phyloP scores from a whole-genome alignment of 257 asterid species.

The Petrea volubilis region DNA sequence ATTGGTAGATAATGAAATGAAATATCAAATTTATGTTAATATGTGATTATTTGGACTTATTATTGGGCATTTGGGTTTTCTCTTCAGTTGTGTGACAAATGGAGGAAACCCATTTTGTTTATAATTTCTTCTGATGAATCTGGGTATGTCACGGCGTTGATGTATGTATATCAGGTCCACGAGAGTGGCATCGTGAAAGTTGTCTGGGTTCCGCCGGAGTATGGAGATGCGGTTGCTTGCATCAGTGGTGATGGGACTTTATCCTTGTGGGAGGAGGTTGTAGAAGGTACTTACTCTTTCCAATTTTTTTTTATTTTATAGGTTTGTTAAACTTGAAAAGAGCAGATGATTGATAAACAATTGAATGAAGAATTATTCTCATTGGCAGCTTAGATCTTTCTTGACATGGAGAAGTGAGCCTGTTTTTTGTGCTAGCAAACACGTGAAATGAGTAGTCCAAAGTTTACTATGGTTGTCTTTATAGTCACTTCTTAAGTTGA shows the following conservation, averaged over 20 bases:
- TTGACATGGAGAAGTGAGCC: not conserved
- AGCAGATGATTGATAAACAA: not conserved
- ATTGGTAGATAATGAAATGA: not conserved
- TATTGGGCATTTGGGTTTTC: not conserved
- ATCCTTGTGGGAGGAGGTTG: constrained; percentile 59
- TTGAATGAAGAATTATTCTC: not conserved
- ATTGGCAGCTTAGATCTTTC: not conserved
- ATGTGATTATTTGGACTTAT: not conserved
- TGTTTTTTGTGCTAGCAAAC: not conserved
- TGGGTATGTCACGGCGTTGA: not conserved
- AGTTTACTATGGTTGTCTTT: not conserved
- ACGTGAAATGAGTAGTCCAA: not conserved
- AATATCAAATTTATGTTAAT: not conserved
- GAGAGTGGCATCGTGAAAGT: constrained; percentile 47
- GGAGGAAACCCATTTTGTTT: not conserved
- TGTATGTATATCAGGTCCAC: constrained; percentile 31
- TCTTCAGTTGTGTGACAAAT: not conserved
- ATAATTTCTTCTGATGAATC: not conserved
- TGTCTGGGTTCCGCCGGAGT: constrained; percentile 67
- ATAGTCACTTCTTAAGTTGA: not conserved
- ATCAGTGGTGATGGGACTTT: constrained; percentile 14
- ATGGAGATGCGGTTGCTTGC: constrained; percentile 57
- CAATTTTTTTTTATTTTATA: not conserved
- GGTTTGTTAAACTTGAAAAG: not conserved
- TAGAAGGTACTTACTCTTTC: constrained; percentile 34